Base-by-base conservation (phyloP, 495 filamentous ascomycete species). In the Penicillium manginii region DNA sequence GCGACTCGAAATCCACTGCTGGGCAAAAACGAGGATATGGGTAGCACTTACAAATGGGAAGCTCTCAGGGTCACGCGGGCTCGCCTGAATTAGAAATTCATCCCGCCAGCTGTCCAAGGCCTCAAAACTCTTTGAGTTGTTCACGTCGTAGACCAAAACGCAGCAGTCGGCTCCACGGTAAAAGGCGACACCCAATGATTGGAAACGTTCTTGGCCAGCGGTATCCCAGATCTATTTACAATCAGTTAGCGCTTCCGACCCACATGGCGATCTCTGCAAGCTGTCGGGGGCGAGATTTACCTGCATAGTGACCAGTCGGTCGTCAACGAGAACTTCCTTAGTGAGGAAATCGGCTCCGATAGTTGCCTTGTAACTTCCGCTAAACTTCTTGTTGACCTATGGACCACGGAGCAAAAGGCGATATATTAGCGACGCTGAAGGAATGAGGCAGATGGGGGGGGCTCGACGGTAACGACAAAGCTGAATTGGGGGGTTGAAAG, bases 371-470 rank as follows among this genome's bases (percentile, higher is more conserved):
- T 99, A 99, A 79, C 93, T 97, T 59, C 91, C 92, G 73, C 92
- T 96, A 84, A 99, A 99, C 71, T 98, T 98, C 80, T 98, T 99
- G 82, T 99, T 98, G 87, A 99, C 93, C 93, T 98, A 61, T 35
- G 45, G 6, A 42, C 21, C 29, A 12, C 19, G 9, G 35, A 58
- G n/a, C 15, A 18, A 37, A 37, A 50, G 33, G 7, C 48, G 23
- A 46, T 18, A 21, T 60, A 63, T 74, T 62, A 74, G 74, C 57
- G 45, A 23, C 15, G 52, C 33, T 54, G 42, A 51, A 52, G 26
- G 35, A 49, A 47, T 29, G 46, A 53, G 23, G 26, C 46, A 19
- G 17, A 45, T 17, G 2, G 17, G 45, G 9, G 8, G 15, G 35
- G 21, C 15, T 26, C 45, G 45, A 11, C 43, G 57, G 37, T 29